Base-by-base conservation (phyloP, 164 flowering plant genomes). In the Protea cynaroides region DNA sequence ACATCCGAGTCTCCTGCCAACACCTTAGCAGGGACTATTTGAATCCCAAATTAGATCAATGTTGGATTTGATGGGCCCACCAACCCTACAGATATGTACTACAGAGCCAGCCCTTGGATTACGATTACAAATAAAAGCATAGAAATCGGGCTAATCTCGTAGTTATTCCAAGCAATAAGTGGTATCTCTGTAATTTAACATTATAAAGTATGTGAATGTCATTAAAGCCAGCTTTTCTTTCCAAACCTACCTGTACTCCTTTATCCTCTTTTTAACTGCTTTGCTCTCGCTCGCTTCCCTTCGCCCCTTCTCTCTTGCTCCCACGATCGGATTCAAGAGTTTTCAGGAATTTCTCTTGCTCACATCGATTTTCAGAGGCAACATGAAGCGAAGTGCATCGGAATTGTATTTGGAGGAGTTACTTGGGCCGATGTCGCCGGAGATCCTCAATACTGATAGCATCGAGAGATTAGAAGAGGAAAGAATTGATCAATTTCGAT, bases 341-440 rank as follows among this genome's bases (percentile, higher is more conserved):
- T 51, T 51, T 23, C n/a, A n/a, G n/a, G 7, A 37, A 67, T 59
- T 53, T 67, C 65, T 34, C 40, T 18, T 43, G 25, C 49, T 11
- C 25, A 1, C 38, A 25, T 65, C 57, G 17, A 34, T 58, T 24
- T 58, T 22, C 36, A 15, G n/a, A 29, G 29, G 23, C 21, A 38
- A 59, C 56, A 74, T 69, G 81, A 78, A 78, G 69, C 58, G 74
- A 22, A 75, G 71, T 65, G 44, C 71, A 18, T 78, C 79, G 5
- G 75, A 72, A 61, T 38, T 72, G 62, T 69, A 51, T 51, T 29
- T 75, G 21, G 71, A 78, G 37, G 72, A 63, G 66, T 64, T 67
- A 7, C 40, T 72, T 0, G 54, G 36, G 47, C 65, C 23, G 14
- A 61, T 12, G 18, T 25, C 3, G 3, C n/a, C 67, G 36, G 38